Base-by-base conservation (phyloP, 2,329 filamentous ascomycete species). In the Trichophyton equinum region DNA sequence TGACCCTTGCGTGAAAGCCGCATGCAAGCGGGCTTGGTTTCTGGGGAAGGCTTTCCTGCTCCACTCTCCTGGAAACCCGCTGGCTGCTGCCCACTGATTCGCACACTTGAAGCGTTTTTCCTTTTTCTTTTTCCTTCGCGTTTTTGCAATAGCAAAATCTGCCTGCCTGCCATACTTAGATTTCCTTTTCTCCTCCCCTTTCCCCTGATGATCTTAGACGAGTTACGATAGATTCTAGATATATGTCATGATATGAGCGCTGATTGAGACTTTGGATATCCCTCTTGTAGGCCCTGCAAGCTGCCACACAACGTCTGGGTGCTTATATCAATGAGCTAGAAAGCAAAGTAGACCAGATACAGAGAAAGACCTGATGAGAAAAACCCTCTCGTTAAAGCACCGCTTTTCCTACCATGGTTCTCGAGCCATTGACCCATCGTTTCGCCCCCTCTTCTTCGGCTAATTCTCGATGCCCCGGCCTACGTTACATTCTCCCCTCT, bases 271-370 rank as follows among this genome's bases (percentile, higher is more conserved):
- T 25, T 57, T 42, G 4, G 11, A 4, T 44, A 22, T 42, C 44
- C 55, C 38, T 27, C 9, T 11, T 42, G 56, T 63, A 95, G 91
- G 86, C 89, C 66, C 82, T 97, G 57, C 91, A 96, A 82, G 82
- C 85, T 57, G 89, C 91, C 57, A 91, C 95, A 61, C 87, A 91
- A 74, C 84, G 88, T 72, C 83, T 96, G 73, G 90, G 90, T 76
- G 83, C 82, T 65, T 95, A 96, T 73, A 85, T 96, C 65, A 83
- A 85, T 71, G 83, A 83, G 58, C 78, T 97, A 65, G 92, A 97
- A 78, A 83, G 88, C 69, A 91, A 87, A 78, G 81, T 91, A 67
- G 84, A 86, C 67, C 78, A 81, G 63, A 68, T 84, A 70, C 81
- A 85, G 70, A 87, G 84, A 78, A 87, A 85, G 42, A 55, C 33